These are phyloP conservation scores for Phyllosticta citriasiana DNA, from an alignment of 2,329 filamentous ascomycete species.

Conservation along the genomic window DNA sequence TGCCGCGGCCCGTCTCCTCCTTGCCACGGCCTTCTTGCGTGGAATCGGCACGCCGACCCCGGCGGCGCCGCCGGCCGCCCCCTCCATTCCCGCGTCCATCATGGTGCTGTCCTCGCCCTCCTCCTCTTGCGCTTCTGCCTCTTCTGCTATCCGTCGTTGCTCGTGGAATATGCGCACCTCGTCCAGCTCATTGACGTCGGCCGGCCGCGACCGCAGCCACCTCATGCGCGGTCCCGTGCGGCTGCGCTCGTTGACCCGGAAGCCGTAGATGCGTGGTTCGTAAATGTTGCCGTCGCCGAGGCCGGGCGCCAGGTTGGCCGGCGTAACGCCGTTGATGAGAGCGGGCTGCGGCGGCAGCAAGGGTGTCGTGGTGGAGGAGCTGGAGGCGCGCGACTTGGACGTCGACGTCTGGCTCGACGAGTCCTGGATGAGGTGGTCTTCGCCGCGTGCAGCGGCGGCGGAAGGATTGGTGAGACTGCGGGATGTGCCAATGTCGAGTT, in stretches of 20 bases:
- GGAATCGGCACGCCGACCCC: constrained; percentile 19
- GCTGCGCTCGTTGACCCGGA: constrained; percentile 83
- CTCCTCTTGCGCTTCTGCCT: constrained; percentile 32
- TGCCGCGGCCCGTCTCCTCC: constrained; percentile 21
- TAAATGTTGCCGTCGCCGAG: constrained; percentile 78
- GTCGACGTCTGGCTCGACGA: constrained; percentile 24
- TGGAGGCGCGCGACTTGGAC: constrained; percentile 20
- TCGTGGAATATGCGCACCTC: constrained; percentile 47
- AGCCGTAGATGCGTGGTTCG: constrained; percentile 93
- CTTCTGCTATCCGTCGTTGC: constrained; percentile 18
- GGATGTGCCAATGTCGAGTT: constrained; percentile 75
- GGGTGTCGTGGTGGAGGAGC: constrained; percentile 24
- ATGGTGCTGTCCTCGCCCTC: constrained; percentile 18
- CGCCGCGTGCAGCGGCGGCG: constrained; percentile 10
- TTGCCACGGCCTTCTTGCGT: constrained; percentile 28
- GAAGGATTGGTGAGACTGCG: constrained; percentile 6
- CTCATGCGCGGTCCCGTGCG: constrained; percentile 91
- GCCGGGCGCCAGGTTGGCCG: constrained; percentile 79
- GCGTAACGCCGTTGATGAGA: constrained; percentile 74
- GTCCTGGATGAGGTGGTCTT: constrained; percentile 25
- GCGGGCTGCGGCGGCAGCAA: constrained; percentile 37
- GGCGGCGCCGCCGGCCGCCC: constrained; percentile 21
- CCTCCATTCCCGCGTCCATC: constrained; percentile 30
- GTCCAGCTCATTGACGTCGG: constrained; percentile 71
- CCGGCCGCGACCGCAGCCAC: constrained; percentile 81